Evolutionary conservation across 2,329 filamentous ascomycete species (phyloP), one percentile per base, ranked within the genome.

Genomic region (Neoscytalidium dimidiatum): DNA sequence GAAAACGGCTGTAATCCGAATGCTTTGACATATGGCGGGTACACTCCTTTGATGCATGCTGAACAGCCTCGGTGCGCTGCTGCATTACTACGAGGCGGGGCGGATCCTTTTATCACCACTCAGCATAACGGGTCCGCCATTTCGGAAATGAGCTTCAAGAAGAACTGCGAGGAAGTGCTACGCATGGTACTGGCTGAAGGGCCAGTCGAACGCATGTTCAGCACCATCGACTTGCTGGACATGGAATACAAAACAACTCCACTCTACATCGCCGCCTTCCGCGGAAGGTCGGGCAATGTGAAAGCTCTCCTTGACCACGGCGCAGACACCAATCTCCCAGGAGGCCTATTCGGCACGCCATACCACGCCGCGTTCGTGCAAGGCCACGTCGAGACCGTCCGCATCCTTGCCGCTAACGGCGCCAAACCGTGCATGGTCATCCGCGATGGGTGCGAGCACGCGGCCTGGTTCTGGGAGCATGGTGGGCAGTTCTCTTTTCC

Each of bases 391-490:
- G 8, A 56, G 31, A n/a, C 19, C 4, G 31, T 38, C 3, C 31
- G 31, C 1, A 35, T 56, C 2, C 51, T 56, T 1, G 11, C 51
- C 2, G 21, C 17, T 2, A 28, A 56, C 31, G 51, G 19, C 11
- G 51, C 51, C 3, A 56, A 38, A 1, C 51, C 51, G 1, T 56
- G 51, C 21, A 56, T 56, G 51, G 31, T 38, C 31, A 23, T 56
- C 51, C 11, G 51, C 3, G 11, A 38, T n/a, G n/a, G 31, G 9
- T 13, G 21, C 1, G 51, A 56, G n/a, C 51, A 56, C 3, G 51
- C 51, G 2, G 51, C 51, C 21, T 56, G 51, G 51, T 56, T 56
- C 13, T 56, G 51, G 51, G 51, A 56, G n/a, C 51, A 56, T 4
- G 51, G 51, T 11, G 51, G 51, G 0, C 51, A 56, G 11, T 56